Evolutionary conservation across 768 basidiomycete species (phyloP).

Genomic region (Gelatoporia subvermispora): DNA sequence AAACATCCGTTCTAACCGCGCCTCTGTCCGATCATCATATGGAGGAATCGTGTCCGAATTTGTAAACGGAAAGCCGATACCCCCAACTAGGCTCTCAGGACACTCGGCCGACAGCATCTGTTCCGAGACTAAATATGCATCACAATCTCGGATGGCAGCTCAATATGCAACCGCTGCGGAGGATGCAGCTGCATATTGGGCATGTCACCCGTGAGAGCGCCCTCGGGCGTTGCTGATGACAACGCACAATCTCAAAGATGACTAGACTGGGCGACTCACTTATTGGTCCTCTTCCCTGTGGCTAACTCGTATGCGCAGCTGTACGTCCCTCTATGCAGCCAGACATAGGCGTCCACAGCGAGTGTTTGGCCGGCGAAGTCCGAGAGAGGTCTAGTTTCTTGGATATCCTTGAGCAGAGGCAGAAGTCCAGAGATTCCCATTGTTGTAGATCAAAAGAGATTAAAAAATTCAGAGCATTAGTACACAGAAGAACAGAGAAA

Average conservation of each 20-base stretch:
- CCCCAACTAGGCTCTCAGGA: no score
- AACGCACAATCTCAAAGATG: background rate
- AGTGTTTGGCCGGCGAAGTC: conserved; percentile 82
- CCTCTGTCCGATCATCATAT: no score
- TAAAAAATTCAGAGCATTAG: background rate
- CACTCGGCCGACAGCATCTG: no score
- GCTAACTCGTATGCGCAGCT: conserved; percentile 89
- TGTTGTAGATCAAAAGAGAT: conserved; percentile 1
- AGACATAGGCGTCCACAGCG: conserved; percentile 94
- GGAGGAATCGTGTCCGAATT: no score
- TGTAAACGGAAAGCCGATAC: no score
- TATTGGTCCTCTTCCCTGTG: conserved; percentile 75
- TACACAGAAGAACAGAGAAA: background rate
- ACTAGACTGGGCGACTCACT: conserved; percentile 47
- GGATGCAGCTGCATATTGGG: no score
- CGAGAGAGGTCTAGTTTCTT: conserved; percentile 69
- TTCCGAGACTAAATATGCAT: no score
- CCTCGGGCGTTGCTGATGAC: background rate
- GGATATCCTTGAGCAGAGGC: conserved; percentile 87
- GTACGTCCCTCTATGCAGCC: conserved; percentile 86
- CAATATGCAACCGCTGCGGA: no score
- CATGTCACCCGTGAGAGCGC: no score
- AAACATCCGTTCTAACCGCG: no score
- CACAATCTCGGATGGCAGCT: no score
- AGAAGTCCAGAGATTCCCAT: conserved; percentile 95